These are phyloP conservation scores for Ceratocystis smalleyi DNA, from an alignment of 2,329 filamentous ascomycete species.

Conservation along the genomic window DNA sequence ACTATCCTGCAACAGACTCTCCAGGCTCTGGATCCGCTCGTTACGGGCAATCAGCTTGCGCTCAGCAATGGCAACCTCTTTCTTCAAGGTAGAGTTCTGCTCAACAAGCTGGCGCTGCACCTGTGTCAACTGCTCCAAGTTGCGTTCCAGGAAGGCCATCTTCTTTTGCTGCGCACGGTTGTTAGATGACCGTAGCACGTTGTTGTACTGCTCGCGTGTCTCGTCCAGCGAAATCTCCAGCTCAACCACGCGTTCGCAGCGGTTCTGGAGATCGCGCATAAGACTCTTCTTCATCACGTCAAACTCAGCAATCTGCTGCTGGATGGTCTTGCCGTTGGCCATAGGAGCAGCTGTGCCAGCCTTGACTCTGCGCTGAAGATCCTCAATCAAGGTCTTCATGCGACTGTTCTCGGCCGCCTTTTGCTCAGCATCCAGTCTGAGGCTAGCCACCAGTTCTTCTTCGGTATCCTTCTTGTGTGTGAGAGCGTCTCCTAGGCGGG, in stretches of 20 bases:
- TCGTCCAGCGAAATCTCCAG: conserved; percentile 95
- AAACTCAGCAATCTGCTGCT: conserved; percentile 96
- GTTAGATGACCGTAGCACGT: conserved; percentile 88
- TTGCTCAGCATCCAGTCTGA: conserved; percentile 59
- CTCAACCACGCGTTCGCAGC: conserved; percentile 94
- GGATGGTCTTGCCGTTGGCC: conserved; percentile 74
- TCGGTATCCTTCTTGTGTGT: conserved; percentile 59
- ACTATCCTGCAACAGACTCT: conserved; percentile 83
- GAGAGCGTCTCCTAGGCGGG: conserved; percentile 61
- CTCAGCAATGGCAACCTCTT: conserved; percentile 97
- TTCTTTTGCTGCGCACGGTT: conserved; percentile 99
- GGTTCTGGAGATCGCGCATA: conserved; percentile 96
- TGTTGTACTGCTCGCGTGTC: conserved; percentile 97
- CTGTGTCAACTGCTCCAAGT: conserved; percentile 91
- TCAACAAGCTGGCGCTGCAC: conserved; percentile 96
- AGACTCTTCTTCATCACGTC: conserved; percentile 99
- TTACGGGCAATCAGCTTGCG: conserved; percentile 92
- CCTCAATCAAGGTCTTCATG: conserved; percentile 65
- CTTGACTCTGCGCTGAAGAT: conserved; percentile 61
- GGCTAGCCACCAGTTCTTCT: conserved; percentile 55
- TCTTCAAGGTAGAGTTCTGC: conserved; percentile 93
- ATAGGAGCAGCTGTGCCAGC: conserved; percentile 43
- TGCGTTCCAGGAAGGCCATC: conserved; percentile 97
- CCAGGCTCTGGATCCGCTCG: conserved; percentile 88
- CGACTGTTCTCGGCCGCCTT: conserved; percentile 71